Evolutionary conservation across 768 basidiomycete species (phyloP).

Genomic region (Suillus clintonianus): DNA sequence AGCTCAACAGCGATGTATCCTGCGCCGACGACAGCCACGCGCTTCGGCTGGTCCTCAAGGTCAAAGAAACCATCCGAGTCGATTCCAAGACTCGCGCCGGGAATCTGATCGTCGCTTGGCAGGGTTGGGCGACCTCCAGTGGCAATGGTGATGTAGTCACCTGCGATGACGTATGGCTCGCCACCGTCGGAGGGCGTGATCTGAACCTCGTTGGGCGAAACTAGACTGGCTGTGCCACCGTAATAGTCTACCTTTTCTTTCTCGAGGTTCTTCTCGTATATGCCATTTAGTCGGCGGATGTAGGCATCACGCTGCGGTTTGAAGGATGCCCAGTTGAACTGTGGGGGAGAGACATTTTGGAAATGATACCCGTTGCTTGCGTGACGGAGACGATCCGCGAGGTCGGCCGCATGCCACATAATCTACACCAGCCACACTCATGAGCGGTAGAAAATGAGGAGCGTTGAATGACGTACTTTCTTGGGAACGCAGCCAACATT

Average conservation of each 20-base stretch:
- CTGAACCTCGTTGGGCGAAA: constrained; percentile 68
- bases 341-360: constrained; percentile 53
- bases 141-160: constrained; percentile 80
- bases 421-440: constrained; percentile 51
- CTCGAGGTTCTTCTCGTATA: constrained; percentile 87
- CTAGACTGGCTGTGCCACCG: constrained; percentile 73
- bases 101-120: constrained; percentile 77
- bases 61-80: constrained; percentile 97
- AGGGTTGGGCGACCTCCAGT: constrained; percentile 84
- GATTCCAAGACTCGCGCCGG: constrained; percentile 89
- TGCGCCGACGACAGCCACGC: constrained; percentile 93
- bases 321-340: constrained; percentile 89
- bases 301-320: constrained; percentile 96
- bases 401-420: constrained; percentile 97
- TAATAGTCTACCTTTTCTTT: constrained; percentile 90
- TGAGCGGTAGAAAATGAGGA: not conserved
- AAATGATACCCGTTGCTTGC: constrained; percentile 77
- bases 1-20: constrained; percentile 99
- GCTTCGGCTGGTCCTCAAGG: constrained; percentile 85
- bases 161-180: constrained; percentile 66
- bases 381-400: constrained; percentile 80
- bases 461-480: constrained; percentile 55
- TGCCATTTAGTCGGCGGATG: constrained; percentile 83
- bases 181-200: constrained; percentile 68
- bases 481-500: constrained; percentile 99